Base-by-base conservation (phyloP, 352 stramenopile genomes). In the Pelagophyceae sp. region DNA sequence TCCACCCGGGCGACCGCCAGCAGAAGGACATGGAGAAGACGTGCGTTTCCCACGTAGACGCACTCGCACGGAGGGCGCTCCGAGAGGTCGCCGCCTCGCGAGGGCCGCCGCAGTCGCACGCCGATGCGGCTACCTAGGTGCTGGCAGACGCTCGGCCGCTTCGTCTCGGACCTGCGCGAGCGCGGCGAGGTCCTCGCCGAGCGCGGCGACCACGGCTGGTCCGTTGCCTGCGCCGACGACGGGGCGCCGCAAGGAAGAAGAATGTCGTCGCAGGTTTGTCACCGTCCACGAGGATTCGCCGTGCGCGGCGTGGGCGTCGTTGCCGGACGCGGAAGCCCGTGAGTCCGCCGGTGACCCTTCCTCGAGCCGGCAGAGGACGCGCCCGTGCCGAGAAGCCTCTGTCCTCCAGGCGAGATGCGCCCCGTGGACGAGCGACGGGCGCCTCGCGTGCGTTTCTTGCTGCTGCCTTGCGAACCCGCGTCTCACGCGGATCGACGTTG, bases 51-150 rank as follows among this genome's bases (percentile, higher is more conserved):
- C n/a, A n/a, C n/a, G n/a, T n/a, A n/a, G n/a, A n/a, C n/a, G n/a
- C n/a, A n/a, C n/a, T n/a, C n/a, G n/a, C n/a, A n/a, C 58, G 67
- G 67, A 19, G 67, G 6, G 58, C 67, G 35, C 67, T 74, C 67
- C 35, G 67, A 1, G 11, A 37, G 5, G 51, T 74, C 38, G n/a
- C 58, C 35, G 67, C 67, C 45, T 23, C 45, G 45, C 45, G 45
- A 54, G 11, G 11, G 45, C 45, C 11, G n/a, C n/a, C n/a, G n/a
- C n/a, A n/a, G n/a, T n/a, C n/a, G n/a, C n/a, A n/a, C n/a, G n/a
- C n/a, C n/a, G n/a, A n/a, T n/a, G n/a, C n/a, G n/a, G n/a, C n/a
- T n/a, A n/a, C n/a, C n/a, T n/a, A n/a, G n/a, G n/a, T n/a, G 11
- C 45, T 54, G 11, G 45, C 11, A 54, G 45, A 54, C 45, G 45